Conservation (phyloP, 345 rosid genomes). For the Populus deltoides region DNA sequence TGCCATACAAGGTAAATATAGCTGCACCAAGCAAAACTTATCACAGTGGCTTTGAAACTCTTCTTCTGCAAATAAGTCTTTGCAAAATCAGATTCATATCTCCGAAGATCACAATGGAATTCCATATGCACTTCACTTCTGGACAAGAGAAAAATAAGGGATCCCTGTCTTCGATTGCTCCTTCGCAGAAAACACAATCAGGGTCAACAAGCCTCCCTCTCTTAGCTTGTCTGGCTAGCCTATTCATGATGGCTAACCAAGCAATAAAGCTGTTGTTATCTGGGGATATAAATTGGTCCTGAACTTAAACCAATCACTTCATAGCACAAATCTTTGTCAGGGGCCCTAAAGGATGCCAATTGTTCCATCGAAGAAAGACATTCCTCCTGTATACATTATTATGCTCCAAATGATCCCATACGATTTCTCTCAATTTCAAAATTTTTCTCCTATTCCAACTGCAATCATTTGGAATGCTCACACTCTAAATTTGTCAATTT, state of each 20-base stretch:
- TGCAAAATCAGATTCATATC: neutral
- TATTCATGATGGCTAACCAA: neutral
- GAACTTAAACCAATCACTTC: neutral
- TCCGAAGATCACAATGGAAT: neutral
- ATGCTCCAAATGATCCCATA: neutral
- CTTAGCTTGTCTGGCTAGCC: neutral
- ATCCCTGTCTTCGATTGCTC: neutral
- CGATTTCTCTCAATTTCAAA: neutral
- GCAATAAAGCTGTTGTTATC: neutral
- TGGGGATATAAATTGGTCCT: too few relatives aligned
- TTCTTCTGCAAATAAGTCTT: neutral
- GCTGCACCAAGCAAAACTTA: neutral
- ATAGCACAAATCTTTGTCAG: neutral
- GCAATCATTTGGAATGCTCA: neutral
- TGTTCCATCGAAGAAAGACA: neutral
- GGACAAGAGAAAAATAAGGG: neutral
- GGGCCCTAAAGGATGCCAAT: neutral
- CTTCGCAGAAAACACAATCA: neutral
- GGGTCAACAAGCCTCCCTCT: neutral
- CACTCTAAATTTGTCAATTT: neutral
- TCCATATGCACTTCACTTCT: neutral
- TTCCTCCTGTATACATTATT: neutral
- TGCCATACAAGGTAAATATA: neutral
- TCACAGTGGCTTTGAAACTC: neutral
- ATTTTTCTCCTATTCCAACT: neutral